phyloP scores from a whole-genome alignment of 1,139 yeast species.

The Nakaseomyces kungkrabaensis region DNA sequence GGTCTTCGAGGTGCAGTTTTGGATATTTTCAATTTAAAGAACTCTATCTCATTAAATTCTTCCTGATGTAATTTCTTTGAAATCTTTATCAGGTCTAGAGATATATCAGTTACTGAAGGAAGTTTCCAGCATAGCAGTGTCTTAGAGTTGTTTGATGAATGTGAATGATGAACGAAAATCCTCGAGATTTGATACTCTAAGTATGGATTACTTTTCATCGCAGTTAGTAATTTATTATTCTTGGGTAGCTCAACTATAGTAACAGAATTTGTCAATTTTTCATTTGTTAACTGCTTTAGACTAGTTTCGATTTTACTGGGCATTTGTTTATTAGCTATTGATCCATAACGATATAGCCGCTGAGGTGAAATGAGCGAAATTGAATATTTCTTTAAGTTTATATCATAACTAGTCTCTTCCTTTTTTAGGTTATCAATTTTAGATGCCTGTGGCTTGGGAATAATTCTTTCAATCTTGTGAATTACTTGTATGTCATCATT shows the following conservation, averaged over 20 bases:
- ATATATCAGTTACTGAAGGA: background rate
- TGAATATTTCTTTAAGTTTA: background rate
- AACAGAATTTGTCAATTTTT: background rate
- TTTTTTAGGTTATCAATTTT: too few relatives aligned
- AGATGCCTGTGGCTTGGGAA: background rate
- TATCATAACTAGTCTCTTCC: background rate
- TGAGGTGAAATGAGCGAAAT: background rate
- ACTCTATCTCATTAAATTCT: constrained; percentile 14
- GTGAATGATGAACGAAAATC: background rate
- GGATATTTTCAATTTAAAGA: constrained; percentile 9
- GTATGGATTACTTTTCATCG: background rate
- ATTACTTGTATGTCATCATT: background rate
- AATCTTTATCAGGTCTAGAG: background rate
- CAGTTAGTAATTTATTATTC: background rate
- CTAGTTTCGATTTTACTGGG: background rate
- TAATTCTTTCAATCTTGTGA: background rate
- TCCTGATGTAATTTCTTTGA: constrained; percentile 9
- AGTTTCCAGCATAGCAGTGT: background rate
- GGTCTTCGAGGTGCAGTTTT: background rate
- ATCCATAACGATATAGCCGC: background rate
- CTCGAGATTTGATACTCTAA: background rate
- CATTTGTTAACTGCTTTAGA: background rate
- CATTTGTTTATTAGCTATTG: background rate
- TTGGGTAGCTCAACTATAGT: background rate
- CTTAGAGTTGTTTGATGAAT: background rate